Base-by-base conservation (phyloP, 2,329 filamentous ascomycete genomes). In the Pyrenochaeta sp. region DNA sequence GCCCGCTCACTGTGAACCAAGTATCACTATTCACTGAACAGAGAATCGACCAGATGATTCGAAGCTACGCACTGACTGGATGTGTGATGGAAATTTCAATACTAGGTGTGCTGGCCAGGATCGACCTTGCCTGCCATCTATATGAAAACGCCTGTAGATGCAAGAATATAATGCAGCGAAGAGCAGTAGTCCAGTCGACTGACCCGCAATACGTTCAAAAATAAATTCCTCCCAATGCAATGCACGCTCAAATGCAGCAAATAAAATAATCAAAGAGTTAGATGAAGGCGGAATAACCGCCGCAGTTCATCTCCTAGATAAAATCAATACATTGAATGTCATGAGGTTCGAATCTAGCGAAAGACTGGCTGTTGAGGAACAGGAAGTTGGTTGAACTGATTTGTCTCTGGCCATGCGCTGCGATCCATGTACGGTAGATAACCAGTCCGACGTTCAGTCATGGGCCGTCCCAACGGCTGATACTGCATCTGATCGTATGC, bases 401-500 rank as follows among this genome's bases (percentile, higher is more conserved):
- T 70, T 3, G 64, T 60, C 48, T 74, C 67, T 4, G 74, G 67
- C 75, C 75, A 77, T 15, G 72, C 69, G 23, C 70, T 71, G 20
- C 72, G 67, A 47, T 77, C 69, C 70, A 76, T 76, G 51, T 77
- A 78, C 1, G 80, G 80, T 21, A 82, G 64, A 21, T 75, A 75
- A 12, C 80, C 80, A 31, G 69, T 72, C 39, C 79, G 76, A 35
- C 73, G 73, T 49, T 81, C 78, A 20, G 79, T 79, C 50, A 72
- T 75, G 3, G 79, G 78, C 51, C 79, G 74, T 9, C 79, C 79
- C 17, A 82, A 65, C 9, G 79, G 77, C 58, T 82, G 80, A 51
- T 82, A 82, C 45, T 81, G 79, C 80, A 82, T 82, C 52, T 81
- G 79, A 45, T 81, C 77, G 54, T 77, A 75, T 35, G 74, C 74